A percentile compares a stretch with the other conserved stretches of the same genome.
These are phyloP conservation scores for Castanea sativa DNA, from an alignment of 306 rosid genomes.

Conservation along the genomic window DNA sequence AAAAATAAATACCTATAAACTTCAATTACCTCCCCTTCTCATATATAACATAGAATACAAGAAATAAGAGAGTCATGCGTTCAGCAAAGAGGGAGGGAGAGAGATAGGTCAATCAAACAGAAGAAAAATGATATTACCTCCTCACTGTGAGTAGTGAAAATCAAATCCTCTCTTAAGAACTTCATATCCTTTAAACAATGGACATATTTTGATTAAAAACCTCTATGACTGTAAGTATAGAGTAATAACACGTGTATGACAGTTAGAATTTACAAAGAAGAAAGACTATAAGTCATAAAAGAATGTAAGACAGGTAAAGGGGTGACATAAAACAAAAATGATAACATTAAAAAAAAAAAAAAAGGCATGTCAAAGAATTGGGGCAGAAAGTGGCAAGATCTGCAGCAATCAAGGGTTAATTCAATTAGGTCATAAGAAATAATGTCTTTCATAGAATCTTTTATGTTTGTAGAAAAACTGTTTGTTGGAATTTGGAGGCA, in stretches of 20 bases:
- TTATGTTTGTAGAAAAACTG: no score
- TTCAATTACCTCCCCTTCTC: neutral
- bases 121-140: slow-evolving; percentile 51
- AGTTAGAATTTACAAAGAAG: slow-evolving; percentile 8
- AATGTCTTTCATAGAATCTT: no score
- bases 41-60: neutral
- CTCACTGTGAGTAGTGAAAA: slow-evolving; percentile 85
- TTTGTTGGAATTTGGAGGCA: no score
- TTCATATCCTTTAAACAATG: slow-evolving; percentile 71
- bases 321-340: neutral
- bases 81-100: no score
- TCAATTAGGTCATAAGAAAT: no score
- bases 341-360: neutral
- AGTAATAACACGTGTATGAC: slow-evolving; percentile 17
- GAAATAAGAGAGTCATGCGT: neutral
- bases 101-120: neutral
- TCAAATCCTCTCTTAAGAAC: slow-evolving; percentile 84
- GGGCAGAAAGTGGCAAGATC: slow-evolving; percentile 33
- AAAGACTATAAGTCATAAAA: neutral
- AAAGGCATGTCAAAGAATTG: neutral
- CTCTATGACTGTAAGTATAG: slow-evolving; percentile 65
- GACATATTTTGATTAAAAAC: slow-evolving; percentile 68
- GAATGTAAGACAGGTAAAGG: neutral
- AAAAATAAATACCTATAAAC: neutral
- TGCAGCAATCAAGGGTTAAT: slow-evolving; percentile 31